Base-by-base conservation (phyloP, 1,139 yeast species). In the Meyerozyma guilliermondii region DNA sequence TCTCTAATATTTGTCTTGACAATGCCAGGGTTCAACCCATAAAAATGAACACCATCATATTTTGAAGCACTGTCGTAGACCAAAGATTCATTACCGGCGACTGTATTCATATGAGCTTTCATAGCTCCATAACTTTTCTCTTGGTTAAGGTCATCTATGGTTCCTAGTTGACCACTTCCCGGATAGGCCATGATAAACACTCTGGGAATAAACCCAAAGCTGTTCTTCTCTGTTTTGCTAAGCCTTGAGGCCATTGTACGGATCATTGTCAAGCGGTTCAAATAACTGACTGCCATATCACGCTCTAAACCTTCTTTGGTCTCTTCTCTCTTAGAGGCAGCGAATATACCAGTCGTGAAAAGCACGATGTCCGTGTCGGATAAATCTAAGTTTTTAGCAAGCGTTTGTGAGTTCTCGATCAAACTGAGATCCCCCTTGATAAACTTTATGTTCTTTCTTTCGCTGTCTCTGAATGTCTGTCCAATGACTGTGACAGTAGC, bases 81-180 rank as follows among this genome's bases (percentile, higher is more conserved):
- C 26, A 66, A 45, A 1, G 64, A 54, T 45, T 66, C 71, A 41
- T 66, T 66, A 3, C 67, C 68, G 4, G 70, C 71, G 14, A 66
- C 69, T 0, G 71, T 65, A 40, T 52, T 64, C 63, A 58, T 56
- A 44, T 66, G 71, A 2, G 67, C 56, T 13, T 40, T 43, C 35
- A 47, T 38, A 9, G 52, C 51, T 5, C 52, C 50, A 46, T 66
- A 66, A 1, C 44, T 42, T 34, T 54, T 51, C 20, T 62, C 67
- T 11, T 56, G 55, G 42, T 65, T 65, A 39, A 64, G 44, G 45
- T 66, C 67, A 14, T 60, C 60, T 22, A 55, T 48, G 7, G 48
- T 44, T 6, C 71, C 71, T 38, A 57, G 11, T 39, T 59, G 50
- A 24, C 53, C 54, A 16, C 49, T 46, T 5, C 71, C 71, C 2